Conservation (phyloP, 2,329 filamentous ascomycete species). For the Alternaria sp. region DNA sequence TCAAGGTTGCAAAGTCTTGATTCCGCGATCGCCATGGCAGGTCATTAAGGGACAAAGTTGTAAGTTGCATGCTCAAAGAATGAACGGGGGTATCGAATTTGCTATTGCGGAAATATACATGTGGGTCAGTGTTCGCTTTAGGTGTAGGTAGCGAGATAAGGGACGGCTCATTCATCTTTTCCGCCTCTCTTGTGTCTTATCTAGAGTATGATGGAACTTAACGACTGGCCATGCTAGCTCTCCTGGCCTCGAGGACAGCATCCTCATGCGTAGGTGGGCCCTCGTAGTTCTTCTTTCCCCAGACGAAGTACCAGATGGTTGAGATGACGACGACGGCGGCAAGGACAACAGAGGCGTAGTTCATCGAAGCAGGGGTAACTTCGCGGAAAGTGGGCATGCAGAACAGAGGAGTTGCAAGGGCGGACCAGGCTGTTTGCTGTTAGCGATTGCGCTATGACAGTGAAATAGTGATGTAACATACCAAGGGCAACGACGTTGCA, state of each 20-base stretch:
- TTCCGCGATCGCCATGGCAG: too few species aligned
- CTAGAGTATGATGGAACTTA: not conserved
- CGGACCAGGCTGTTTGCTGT: slow-evolving; percentile 61
- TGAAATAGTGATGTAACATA: slow-evolving; percentile 53
- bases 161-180: not conserved
- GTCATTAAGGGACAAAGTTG: rapidly evolving
- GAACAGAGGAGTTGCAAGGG: slow-evolving; percentile 74
- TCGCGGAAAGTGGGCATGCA: slow-evolving; percentile 73
- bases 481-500: slow-evolving; percentile 69
- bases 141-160: not conserved
- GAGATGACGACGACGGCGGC: slow-evolving; percentile 68
- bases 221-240: slow-evolving; percentile 37
- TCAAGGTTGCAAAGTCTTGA: too few species aligned
- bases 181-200: not conserved
- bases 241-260: slow-evolving; percentile 37
- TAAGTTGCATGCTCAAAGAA: not conserved
- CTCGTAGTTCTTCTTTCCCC: slow-evolving; percentile 72
- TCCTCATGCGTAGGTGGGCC: slow-evolving; percentile 59
- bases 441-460: not conserved
- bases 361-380: slow-evolving; percentile 66
- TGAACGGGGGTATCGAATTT: slow-evolving; percentile 9
- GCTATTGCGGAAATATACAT: not conserved
- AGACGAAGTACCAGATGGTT: slow-evolving; percentile 70
- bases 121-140: not conserved
- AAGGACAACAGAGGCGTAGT: slow-evolving; percentile 79